Evolutionary conservation across 345 rosid genomes (phyloP), one percentile per base, ranked within the genome.

Genomic region (Trapa bicornis): DNA sequence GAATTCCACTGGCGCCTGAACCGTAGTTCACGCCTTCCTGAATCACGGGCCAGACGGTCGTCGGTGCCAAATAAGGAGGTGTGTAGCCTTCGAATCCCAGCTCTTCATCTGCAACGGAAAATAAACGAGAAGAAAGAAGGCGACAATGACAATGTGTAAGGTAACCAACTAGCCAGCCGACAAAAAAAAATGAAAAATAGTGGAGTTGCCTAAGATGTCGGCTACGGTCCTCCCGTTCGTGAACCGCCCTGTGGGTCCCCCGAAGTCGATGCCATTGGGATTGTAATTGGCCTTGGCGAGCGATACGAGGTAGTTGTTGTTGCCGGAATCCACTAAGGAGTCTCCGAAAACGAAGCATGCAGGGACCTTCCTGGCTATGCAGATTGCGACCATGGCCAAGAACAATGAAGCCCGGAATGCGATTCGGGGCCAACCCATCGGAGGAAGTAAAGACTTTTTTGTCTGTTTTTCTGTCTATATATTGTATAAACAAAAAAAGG

Each of bases 1-100:
- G 85, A 71, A 87, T 92, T 47, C 98, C 98, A 15, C 86, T 85
- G 61, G 86, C 96, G 13, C 92, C 89, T 0, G 98, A 92, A 37
- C 95, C 98, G 64, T 86, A 92, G 54, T 92, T 92, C 33, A 92
- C 92, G 22, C 96, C 96, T 35, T 66, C 73, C 64, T 86, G 68
- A 69, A 86, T n/a, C 43, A 71, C 74, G 6, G 80, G 33, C 13
- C 95, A 87, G 0, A 10, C 71, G 0, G 96, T 84, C 8, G 85
- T 78, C 4, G 95, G 98, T 74, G 89, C 89, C 75, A 92, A 74
- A 75, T 80, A 89, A 33, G 98, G 98, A 37, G 89, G 86, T 14
- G 88, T 77, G 4, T 78, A 82, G 61, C 70, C 68, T 68, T 11
- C 16, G 22, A 58, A 68, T 47, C 77, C 91, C 75, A 70, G 68